These are phyloP conservation scores for Astrothelium macrocarpum DNA, from an alignment of 495 filamentous ascomycete species.

Conservation along the genomic window DNA sequence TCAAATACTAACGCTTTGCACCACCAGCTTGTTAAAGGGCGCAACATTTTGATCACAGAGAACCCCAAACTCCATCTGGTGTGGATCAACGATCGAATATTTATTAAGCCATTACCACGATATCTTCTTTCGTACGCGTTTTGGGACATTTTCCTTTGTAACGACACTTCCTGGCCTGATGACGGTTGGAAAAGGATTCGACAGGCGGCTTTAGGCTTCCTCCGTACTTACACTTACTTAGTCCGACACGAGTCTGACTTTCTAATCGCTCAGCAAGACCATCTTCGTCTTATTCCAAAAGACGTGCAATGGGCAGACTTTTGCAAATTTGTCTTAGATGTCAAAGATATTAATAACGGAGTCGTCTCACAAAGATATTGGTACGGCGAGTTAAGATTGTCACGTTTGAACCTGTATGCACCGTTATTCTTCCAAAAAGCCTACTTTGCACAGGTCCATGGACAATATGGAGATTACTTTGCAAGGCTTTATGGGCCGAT, in stretches of 20 bases:
- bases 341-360: neutral
- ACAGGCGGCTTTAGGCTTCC: slow-evolving; percentile 29
- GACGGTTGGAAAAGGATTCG: neutral
- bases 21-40: slow-evolving; percentile 34
- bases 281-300: slow-evolving; percentile 21
- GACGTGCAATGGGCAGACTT: slow-evolving; percentile 18
- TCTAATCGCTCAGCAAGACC: slow-evolving; percentile 26
- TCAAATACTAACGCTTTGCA: slow-evolving; percentile 33
- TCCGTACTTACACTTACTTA: slow-evolving; percentile 32
- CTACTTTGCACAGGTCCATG: slow-evolving; percentile 15
- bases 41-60: slow-evolving; percentile 40
- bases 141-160: slow-evolving; percentile 31
- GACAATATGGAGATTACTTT: slow-evolving; percentile 28
- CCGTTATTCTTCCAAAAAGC: neutral
- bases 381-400: slow-evolving; percentile 40
- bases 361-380: slow-evolving; percentile 29
- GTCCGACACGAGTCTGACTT: slow-evolving; percentile 33
- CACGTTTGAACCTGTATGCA: slow-evolving; percentile 32
- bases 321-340: slow-evolving; percentile 22
- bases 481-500: slow-evolving; percentile 23
- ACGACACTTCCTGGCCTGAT: neutral
- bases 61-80: slow-evolving; percentile 43
- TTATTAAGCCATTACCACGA: slow-evolving; percentile 45
- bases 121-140: slow-evolving; percentile 40
- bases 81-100: slow-evolving; percentile 42